Evolutionary conservation across 2,329 filamentous ascomycete species (phyloP).

Genomic region (Mollisia scopiformis): DNA sequence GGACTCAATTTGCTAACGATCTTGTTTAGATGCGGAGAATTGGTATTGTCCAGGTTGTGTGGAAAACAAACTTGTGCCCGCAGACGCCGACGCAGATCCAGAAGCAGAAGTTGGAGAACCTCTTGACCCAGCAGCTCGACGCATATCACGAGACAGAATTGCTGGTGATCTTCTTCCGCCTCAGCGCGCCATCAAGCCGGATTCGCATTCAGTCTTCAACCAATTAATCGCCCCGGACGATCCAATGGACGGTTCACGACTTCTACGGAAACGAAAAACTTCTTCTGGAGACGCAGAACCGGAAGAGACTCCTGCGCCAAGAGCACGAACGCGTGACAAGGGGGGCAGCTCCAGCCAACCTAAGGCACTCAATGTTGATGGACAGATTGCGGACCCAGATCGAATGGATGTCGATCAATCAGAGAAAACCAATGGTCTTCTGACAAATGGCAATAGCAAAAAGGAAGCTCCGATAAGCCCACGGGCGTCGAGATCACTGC

Average conservation of each 20-base stretch:
- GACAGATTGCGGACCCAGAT: constrained; percentile 2
- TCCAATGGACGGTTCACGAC: constrained; percentile 74
- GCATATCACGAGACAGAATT: constrained; percentile 66
- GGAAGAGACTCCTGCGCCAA: constrained; percentile 54
- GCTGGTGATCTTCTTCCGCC: constrained; percentile 74
- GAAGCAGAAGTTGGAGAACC: constrained; percentile 31
- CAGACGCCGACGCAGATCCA: constrained; percentile 28
- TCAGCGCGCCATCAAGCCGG: constrained; percentile 63
- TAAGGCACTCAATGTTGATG: constrained; percentile 15
- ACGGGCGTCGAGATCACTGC: constrained; percentile 59
- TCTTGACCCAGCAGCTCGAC: constrained; percentile 43
- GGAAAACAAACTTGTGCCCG: constrained; percentile 50
- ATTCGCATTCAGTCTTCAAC: constrained; percentile 79
- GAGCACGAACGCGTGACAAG: constrained; percentile 49
- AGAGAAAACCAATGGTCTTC: constrained; percentile 9
- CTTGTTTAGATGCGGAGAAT: constrained; percentile 50
- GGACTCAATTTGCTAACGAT: constrained; percentile 12
- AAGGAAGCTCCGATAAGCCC: constrained; percentile 36
- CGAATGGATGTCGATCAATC: constrained; percentile 18
- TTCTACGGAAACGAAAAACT: constrained; percentile 82
- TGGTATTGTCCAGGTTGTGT: constrained; percentile 63
- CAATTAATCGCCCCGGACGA: constrained; percentile 73
- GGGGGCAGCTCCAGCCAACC: constrained; percentile 23
- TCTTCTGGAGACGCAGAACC: constrained; percentile 65
- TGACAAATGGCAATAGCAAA: constrained; percentile 27